Conservation (phyloP, 129 eudicot genomes). For the Ambrosia trifida region DNA sequence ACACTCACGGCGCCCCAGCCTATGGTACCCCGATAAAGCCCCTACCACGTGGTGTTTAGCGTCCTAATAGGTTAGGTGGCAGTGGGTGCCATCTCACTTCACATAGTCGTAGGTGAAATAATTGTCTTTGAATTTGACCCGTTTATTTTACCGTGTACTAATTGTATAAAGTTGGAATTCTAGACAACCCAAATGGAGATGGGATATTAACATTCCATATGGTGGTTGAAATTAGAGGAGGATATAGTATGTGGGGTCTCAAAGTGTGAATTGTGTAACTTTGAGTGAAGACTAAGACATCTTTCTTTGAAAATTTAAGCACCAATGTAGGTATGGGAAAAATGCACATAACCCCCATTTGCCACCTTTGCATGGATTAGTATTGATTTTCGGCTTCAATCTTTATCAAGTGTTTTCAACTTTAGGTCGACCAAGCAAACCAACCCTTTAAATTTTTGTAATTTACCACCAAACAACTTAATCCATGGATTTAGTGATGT, state of each 20-base stretch:
- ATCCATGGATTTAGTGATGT: background rate
- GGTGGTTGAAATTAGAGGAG: constrained; percentile 23
- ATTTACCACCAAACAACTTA: constrained; percentile 10
- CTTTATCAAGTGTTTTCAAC: constrained; percentile 4
- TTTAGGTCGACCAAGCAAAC: constrained; percentile 13
- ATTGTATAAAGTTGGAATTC: background rate
- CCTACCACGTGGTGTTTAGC: too few species aligned
- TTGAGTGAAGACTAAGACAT: constrained; percentile 32
- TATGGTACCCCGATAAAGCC: too few species aligned
- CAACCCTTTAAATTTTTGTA: background rate
- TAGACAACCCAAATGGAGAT: background rate
- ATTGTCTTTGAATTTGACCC: too few species aligned
- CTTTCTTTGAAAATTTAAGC: constrained; percentile 27
- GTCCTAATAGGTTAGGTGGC: too few species aligned
- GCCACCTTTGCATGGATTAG: constrained; percentile 21
- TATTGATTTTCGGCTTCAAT: constrained; percentile 9
- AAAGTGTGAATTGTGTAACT: constrained; percentile 28
- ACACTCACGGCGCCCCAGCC: too few species aligned
- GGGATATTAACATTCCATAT: background rate
- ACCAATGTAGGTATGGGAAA: constrained; percentile 32
- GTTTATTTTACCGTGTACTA: background rate
- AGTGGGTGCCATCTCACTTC: too few species aligned
- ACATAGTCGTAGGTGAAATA: too few species aligned
- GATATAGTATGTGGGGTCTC: constrained; percentile 30
- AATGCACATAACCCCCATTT: constrained; percentile 18